Evolutionary conservation across 208 protist genomes (phyloP), one percentile per base, ranked within the genome.

Genomic region (Trypanosoma vivax): DNA sequence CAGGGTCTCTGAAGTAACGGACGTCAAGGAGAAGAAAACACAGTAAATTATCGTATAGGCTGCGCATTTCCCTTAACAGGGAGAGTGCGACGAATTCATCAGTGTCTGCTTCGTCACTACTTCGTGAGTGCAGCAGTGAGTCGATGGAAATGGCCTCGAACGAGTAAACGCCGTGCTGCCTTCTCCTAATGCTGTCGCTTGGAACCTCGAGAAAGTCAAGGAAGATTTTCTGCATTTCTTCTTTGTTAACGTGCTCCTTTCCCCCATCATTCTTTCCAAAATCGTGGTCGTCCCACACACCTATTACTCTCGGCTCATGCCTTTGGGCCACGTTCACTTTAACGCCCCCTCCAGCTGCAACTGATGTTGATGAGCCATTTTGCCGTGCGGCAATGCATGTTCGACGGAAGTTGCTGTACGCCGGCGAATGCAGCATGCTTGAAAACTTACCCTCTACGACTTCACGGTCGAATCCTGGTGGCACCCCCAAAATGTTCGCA

Each of bases 251-350:
- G 50, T 83, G 88, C 35, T 92, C 82, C 11, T 46, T 61, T 16
- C 84, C 88, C 5, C 72, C 88, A 50, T 95, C 80, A 60, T 95
- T 95, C 56, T 81, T 72, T 21, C 80, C 82, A 70, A 89, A 85
- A 50, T 95, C 88, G 65, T 95, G 88, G 54, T 95, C 88, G 42
- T 95, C 88, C 88, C 88, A 95, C 10, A 76, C 79, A 33, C 83
- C 88, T 5, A 76, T 38, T 40, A 92, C 53, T 79, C 67, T 37
- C 65, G 27, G 43, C 28, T 45, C 13, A 14, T 38, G 41, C 16
- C 27, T 7, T 37, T 27, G n/a, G n/a, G n/a, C 42, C 18, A 27
- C 18, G 31, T 66, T 2, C 1, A 6, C 21, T 27, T 40, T 10
- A 40, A 42, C 11, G 50, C 37, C 13, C 52, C 19, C 16, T 34